Evolutionary conservation across 2,329 filamentous ascomycete genomes (phyloP), one percentile per base, ranked within the genome.

Genomic region (Lasiodiplodia theobromae): DNA sequence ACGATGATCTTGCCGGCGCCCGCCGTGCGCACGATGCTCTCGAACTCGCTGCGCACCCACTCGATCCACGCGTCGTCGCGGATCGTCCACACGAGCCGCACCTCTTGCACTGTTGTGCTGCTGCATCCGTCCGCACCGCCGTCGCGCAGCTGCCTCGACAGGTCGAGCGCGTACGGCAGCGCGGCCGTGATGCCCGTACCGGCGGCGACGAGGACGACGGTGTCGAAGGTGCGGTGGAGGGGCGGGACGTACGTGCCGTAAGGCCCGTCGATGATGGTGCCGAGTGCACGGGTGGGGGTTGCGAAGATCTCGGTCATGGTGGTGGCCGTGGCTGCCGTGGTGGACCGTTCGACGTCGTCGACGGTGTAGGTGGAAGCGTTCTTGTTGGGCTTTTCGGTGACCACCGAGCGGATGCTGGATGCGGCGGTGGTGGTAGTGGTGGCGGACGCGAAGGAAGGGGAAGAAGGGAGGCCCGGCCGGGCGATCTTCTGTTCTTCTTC

Each of bases 261-360:
- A 2, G 75, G 74, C 0, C 76, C 76, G 37, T 78, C 76, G 54
- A 78, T 68, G 66, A 70, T 71, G n/a, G 71, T 71, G 40, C 69
- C 63, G 51, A 71, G 51, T 0, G 31, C 7, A 1, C 7, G 7
- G 8, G 49, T 8, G 14, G 14, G 63, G 68, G 14, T 11, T 34
- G 31, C 31, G 31, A 34, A 34, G 31, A 34, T 34, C 31, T 34
- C 31, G 56, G 56, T 28, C 37, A 14, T 16, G 8, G 25, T 11
- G 18, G 31, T 10, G 34, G 34, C 21, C 5, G 31, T 11, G 18
- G 31, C 4, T n/a, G 34, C 21, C 5, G 31, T 34, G 8, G 31
- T 7, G 8, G 31, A 10, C 8, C 31, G 31, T 8, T 34, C 7
- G 31, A 34, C 31, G 31, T 34, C 31, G 6, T 34, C 31, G 31